Base-by-base conservation (phyloP, 2,329 filamentous ascomycete genomes). In the Capronia epimyces region DNA sequence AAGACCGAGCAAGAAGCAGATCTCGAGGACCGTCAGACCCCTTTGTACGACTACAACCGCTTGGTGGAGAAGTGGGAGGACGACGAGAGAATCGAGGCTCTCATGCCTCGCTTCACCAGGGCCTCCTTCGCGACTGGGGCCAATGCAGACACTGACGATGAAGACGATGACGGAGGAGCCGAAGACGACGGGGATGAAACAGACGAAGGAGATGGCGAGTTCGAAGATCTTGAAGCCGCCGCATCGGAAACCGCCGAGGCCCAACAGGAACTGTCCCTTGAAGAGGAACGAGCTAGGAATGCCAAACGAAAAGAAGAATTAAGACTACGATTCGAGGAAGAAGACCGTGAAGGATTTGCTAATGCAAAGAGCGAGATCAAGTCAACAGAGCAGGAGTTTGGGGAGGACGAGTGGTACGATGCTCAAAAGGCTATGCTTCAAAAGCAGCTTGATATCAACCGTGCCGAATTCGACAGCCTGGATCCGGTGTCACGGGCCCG, bases 371-470 rank as follows among this genome's bases (percentile, higher is more conserved):
- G 94, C 65, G 83, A 87, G 22, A 81, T 84, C 44, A 86, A 86
- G 9, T 82, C 80, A 24, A 84, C 78, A 27, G 82, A 91, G 46
- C 75, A 81, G 52, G 86, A 94, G 64, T 97, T 95, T 63, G 93
- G 90, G 46, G 93, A 98, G 69, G 93, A 98, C 66, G 88, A 98
- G 49, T 98, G 94, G 94, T 98, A 98, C 66, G 93, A 97, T 65
- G 82, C 87, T 22, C 93, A 98, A 66, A 98, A 98, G 72, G 88
- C 93, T 25, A 79, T 86, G 67, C 83, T 98, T 52, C 87, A 96
- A 70, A 96, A 95, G 71, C 93, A 98, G 68, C 79, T 93, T 57
- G 87, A 94, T 64, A 96, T 98, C 80, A 98, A 98, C 72, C 89
- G 89, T 64, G 82, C 88, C 52, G 94, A 97, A 65, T 95, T 94